A percentile compares a stretch with the other conserved stretches of the same genome.
Conservation (phyloP, 306 rosid genomes). For the Canavalia gladiata region DNA sequence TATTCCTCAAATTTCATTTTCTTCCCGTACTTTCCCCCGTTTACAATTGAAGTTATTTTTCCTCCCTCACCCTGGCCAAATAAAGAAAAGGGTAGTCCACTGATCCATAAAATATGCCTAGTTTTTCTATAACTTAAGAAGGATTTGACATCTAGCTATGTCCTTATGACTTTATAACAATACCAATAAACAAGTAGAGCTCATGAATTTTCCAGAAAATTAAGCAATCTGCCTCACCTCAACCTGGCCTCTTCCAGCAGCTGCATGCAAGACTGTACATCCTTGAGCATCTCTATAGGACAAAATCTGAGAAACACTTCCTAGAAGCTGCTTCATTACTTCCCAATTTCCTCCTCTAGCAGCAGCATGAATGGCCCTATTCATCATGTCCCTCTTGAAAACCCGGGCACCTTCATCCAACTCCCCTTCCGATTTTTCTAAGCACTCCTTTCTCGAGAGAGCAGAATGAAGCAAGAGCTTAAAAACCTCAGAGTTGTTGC, state of each 20-base stretch:
- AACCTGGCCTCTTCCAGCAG: slow-evolving; percentile 86
- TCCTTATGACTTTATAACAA: slow-evolving; percentile 4
- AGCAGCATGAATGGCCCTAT: slow-evolving; percentile 89
- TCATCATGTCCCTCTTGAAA: slow-evolving; percentile 80
- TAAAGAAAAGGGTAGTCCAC: neutral
- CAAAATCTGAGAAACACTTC: slow-evolving; percentile 60
- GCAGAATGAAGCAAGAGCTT: slow-evolving; percentile 68
- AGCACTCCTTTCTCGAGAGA: slow-evolving; percentile 55
- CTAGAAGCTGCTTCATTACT: slow-evolving; percentile 68
- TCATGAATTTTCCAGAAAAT: neutral
- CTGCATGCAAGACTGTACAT: slow-evolving; percentile 80
- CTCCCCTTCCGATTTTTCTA: slow-evolving; percentile 43
- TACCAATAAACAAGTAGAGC: slow-evolving; percentile 15
- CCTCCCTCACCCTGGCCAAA: slow-evolving; percentile 8
- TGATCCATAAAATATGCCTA: neutral
- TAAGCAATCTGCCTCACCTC: slow-evolving; percentile 65
- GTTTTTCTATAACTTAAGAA: neutral
- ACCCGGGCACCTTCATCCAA: slow-evolving; percentile 58
- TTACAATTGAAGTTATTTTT: neutral
- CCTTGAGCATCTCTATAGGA: slow-evolving; percentile 80
- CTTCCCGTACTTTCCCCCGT: no score
- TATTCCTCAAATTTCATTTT: neutral
- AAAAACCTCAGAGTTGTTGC: slow-evolving; percentile 78
- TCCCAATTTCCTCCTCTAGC: slow-evolving; percentile 94
- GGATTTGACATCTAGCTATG: neutral